Evolutionary conservation across 768 basidiomycete genomes (phyloP).

Genomic region (Imleria badia): DNA sequence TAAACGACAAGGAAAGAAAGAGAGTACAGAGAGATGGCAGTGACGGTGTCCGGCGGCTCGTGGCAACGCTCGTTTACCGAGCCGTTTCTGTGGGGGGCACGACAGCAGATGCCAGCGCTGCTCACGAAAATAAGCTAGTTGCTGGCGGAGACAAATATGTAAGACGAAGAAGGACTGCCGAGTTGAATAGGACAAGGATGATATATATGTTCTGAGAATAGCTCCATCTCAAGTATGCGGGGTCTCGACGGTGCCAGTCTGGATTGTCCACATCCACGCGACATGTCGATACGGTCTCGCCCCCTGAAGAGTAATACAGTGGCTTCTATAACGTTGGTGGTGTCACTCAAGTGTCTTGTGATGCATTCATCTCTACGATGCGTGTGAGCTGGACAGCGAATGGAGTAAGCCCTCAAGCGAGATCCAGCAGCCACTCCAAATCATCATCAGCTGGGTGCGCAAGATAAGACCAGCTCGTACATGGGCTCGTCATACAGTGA

Average conservation of each 20-base stretch:
- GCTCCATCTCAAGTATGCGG: slow-evolving; percentile 23
- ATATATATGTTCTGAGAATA: slow-evolving; percentile 23
- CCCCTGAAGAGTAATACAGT: slow-evolving; percentile 23
- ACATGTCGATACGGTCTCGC: slow-evolving; percentile 18
- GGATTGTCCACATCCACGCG: slow-evolving; percentile 22
- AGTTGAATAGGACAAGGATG: slow-evolving; percentile 4
- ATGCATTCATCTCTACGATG: slow-evolving; percentile 17
- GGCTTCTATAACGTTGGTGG: slow-evolving; percentile 26
- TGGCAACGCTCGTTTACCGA: slow-evolving; percentile 33
- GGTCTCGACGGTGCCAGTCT: slow-evolving; percentile 31
- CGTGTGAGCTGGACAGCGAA: slow-evolving; percentile 13
- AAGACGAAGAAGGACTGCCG: not conserved
- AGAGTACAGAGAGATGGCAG: slow-evolving; percentile 15
- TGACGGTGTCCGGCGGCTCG: slow-evolving; percentile 13
- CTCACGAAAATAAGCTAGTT: not conserved
- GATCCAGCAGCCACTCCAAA: not conserved
- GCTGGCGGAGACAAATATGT: slow-evolving; percentile 1
- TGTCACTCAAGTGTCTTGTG: slow-evolving; percentile 27
- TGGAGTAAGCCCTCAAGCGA: slow-evolving; percentile 1
- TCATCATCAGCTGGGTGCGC: not conserved
- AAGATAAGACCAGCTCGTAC: slow-evolving; percentile 19
- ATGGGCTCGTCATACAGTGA: not conserved
- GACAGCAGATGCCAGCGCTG: slow-evolving; percentile 18
- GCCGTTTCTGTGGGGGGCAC: slow-evolving; percentile 25
- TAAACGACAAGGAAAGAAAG: slow-evolving; percentile 13